phyloP scores from a whole-genome alignment of 305 asterid species.

The Lippia alba region DNA sequence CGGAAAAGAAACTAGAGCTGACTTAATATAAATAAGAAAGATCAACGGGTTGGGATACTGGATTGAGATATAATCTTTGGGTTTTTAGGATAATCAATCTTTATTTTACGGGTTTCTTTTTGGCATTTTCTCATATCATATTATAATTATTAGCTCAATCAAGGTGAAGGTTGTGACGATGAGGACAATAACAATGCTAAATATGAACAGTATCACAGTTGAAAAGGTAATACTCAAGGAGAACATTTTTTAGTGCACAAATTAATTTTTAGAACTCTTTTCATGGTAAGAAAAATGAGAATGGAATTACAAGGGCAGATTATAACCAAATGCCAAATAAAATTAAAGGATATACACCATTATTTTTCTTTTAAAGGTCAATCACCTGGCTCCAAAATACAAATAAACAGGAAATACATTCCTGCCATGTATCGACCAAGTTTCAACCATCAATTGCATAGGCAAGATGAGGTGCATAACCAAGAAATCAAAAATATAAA shows the following conservation, averaged over 20 bases:
- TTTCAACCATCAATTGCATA: not conserved
- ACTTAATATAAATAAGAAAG: too few relatives aligned
- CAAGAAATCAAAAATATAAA: not conserved
- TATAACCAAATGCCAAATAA: not conserved
- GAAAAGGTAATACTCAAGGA: not conserved
- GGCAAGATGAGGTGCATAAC: not conserved
- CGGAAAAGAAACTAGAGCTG: too few relatives aligned
- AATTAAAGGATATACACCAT: not conserved
- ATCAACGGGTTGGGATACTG: too few relatives aligned
- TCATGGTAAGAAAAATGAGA: not conserved
- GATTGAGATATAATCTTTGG: too few relatives aligned
- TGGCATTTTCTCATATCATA: not conserved
- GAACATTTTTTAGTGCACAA: not conserved
- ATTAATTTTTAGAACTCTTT: constrained; percentile 11
- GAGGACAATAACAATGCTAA: not conserved
- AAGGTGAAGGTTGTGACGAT: not conserved
- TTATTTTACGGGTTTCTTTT: not conserved
- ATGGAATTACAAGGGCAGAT: not conserved
- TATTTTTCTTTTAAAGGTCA: not conserved
- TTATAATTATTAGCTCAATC: not conserved
- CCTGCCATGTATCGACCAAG: too few relatives aligned
- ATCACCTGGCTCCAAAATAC: constrained; percentile 16
- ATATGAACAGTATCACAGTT: not conserved
- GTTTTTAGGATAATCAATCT: too few relatives aligned
- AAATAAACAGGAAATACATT: constrained; percentile 9